phyloP scores from a whole-genome alignment of 805 yeast species.

The Spathaspora arborariae region DNA sequence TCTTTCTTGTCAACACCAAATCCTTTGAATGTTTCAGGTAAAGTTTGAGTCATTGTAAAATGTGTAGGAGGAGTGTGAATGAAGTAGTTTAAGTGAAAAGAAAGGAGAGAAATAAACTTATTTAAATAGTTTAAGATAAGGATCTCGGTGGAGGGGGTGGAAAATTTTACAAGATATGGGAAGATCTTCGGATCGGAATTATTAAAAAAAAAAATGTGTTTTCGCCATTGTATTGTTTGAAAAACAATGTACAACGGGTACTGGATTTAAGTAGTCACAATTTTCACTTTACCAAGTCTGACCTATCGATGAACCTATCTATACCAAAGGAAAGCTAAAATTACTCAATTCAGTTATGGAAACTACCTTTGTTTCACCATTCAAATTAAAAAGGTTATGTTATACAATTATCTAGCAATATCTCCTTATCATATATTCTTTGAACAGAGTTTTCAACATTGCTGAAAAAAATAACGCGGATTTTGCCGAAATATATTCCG shows the following conservation, averaged over 20 bases:
- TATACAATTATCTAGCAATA: no score
- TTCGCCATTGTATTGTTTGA: no score
- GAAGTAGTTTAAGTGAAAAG: not conserved
- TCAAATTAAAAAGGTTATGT: no score
- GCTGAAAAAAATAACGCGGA: not conserved
- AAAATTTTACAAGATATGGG: not conserved
- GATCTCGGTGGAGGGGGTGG: not conserved
- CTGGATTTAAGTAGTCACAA: no score
- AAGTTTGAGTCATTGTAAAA: conserved; percentile 4
- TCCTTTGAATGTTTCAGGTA: conserved; percentile 17
- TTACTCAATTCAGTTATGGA: no score
- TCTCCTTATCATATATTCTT: no score
- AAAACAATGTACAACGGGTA: not conserved
- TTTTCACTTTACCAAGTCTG: no score
- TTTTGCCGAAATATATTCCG: not conserved
- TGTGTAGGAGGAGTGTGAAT: not conserved
- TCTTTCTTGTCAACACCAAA: conserved; percentile 27
- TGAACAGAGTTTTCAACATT: no score
- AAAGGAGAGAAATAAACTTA: not conserved
- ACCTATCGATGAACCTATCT: no score
- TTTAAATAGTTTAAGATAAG: not conserved
- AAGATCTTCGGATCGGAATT: not conserved
- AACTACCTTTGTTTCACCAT: no score
- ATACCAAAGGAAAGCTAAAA: no score
- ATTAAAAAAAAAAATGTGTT: not conserved